Evolutionary conservation across 208 protist species (phyloP), one percentile per base, ranked within the genome.

Genomic region (Leishmania tropica): DNA sequence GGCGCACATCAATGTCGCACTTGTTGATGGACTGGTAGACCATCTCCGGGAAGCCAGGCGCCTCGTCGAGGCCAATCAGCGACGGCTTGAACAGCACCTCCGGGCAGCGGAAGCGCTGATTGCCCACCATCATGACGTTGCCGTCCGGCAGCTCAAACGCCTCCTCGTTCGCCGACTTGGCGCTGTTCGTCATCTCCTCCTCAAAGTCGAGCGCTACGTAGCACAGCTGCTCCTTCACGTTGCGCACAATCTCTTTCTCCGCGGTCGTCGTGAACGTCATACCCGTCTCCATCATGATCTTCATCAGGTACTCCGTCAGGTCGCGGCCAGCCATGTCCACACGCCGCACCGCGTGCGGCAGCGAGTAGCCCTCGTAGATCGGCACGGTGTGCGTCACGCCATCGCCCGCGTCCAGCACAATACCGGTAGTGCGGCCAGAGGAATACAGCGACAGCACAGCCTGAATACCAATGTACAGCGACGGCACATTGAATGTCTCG

Each of bases 21-120:
- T 99, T 99, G 90, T 98, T 97, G 93, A 99, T 99, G 48, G 98
- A 98, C 85, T 99, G 96, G 94, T 98, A 99, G 77, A 94, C 93
- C 76, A 94, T 96, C 89, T 99, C 96, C 83, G 99, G 98, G 81
- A 99, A 97, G 85, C 99, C 99, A n/a, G 89, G 85, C 21, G 95
- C 90, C 83, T 99, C 98, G 78, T 96, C 89, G n/a, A 98, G 90
- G 58, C 98, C 98, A 77, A 99, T 91, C 45, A 99, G 90, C 45
- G 91, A 91, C 28, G 99, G 98, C 85, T 99, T 96, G 93, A 99
- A 99, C 56, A 99, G 89, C 24, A 96, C 96, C 89, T 99, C 99
- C 48, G 99, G 96, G 87, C 95, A 99, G 71, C 93, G 90, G 92
- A 98, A 97, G 62, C 94, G 88, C 87, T 98, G 94, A 75, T 86